Base-by-base conservation (phyloP, 2,329 filamentous ascomycete genomes). In the Aspergillus neoniger region DNA sequence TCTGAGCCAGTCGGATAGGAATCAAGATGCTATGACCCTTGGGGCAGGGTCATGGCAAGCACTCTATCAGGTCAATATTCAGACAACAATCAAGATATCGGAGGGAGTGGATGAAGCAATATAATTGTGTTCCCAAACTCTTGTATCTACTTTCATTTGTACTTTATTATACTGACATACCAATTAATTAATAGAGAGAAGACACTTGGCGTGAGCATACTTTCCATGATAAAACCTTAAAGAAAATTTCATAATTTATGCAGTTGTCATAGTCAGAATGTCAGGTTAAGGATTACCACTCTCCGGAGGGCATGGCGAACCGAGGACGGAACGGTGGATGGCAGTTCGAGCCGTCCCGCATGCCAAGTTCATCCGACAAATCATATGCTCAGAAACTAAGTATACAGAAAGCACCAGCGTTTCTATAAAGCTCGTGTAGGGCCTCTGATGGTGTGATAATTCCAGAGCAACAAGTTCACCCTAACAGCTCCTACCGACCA, bases 51-150 rank as follows among this genome's bases (percentile, higher is more conserved):
- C 49, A 38, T 32, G 39, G 41, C 48, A 28, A n/a, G 17, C 14
- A 3, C 47, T 23, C 15, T 30, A 50, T 14, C 50, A 53, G 19
- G 59, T 61, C 8, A 55, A 25, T 52, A 14, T 61, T 3, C 54
- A 57, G 7, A 41, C 38, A 32, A 57, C 59, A 21, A 57, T 61
- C 32, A 32, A 28, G n/a, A 50, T 32, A 41, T 38, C 47, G 6
- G 47, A 50, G 25, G 32, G 32, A 19, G 28, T 10, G 7, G 47
- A n/a, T 10, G 15, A 15, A 15, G 28, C 28, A 25, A 49, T 49
- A 30, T 49, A 5, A 32, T 8, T 7, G 9, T 15, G 9, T n/a
- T 43, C 8, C 39, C 5, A 2, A 3, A n/a, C 17, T 4, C 17
- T 7, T n/a, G n/a, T 43, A 43, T 43, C 2, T 19, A 43, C 19